Percentiles rank a stretch among this genome's conserved stretches.
phyloP scores from a whole-genome alignment of 2,329 filamentous ascomycete species.

The Byssochlamys sp. region DNA sequence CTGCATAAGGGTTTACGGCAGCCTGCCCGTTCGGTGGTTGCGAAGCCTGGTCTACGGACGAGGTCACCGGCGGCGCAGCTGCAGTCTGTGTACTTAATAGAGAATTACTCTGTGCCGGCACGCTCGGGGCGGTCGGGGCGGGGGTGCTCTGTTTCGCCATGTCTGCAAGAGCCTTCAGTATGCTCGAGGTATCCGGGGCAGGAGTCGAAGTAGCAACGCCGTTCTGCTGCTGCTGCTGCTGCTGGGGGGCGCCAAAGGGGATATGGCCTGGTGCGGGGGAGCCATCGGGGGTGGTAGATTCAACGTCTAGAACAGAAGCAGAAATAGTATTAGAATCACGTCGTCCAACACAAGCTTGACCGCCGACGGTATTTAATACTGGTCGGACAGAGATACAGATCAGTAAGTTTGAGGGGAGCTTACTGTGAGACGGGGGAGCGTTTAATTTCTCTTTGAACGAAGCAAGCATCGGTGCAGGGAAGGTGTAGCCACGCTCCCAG shows the following conservation, averaged over 20 bases:
- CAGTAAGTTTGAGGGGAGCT: conserved; percentile 28
- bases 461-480: conserved; percentile 68
- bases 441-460: conserved; percentile 74
- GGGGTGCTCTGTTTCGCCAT: conserved; percentile 66
- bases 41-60: conserved; percentile 38
- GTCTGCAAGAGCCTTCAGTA: conserved; percentile 69
- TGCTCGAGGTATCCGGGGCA: conserved; percentile 49
- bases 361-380: neutral
- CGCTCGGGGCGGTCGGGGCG: conserved; percentile 32
- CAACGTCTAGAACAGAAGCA: conserved; percentile 40
- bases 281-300: conserved; percentile 60
- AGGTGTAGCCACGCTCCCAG: conserved; percentile 92
- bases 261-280: conserved; percentile 40
- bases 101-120: conserved; percentile 32
- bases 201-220: conserved; percentile 13
- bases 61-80: conserved; percentile 28
- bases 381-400: conserved; percentile 1
- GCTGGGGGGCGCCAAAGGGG: conserved; percentile 26
- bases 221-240: conserved; percentile 19
- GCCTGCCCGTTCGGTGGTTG: conserved; percentile 39
- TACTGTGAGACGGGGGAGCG: conserved; percentile 54
- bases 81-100: conserved; percentile 41
- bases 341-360: conserved; percentile 7
- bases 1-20: conserved; percentile 50
- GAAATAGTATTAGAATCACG: conserved; percentile 18